These are phyloP conservation scores for Sporisorium iseilematis-ciliati DNA, from an alignment of 1,284 basidiomycete genomes.

Conservation along the genomic window DNA sequence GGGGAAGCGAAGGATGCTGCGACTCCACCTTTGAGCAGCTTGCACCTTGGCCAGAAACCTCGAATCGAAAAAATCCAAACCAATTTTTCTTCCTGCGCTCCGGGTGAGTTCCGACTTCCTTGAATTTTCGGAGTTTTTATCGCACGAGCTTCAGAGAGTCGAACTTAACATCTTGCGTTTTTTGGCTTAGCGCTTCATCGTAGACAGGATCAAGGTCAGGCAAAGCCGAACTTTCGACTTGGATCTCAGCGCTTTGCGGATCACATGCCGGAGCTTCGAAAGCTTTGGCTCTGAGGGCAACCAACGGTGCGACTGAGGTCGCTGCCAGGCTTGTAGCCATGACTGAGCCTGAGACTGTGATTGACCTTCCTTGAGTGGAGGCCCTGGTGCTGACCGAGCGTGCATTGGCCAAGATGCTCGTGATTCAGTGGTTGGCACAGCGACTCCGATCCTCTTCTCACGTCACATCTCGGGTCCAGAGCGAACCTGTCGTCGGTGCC, in stretches of 20 bases:
- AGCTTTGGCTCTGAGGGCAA: no score
- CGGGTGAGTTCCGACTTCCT: constrained; percentile 4
- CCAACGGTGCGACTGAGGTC: no score
- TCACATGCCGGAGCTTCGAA: no score
- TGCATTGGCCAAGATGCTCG: no score
- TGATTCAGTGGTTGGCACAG: no score
- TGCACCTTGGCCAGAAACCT: neutral
- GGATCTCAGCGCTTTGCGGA: no score
- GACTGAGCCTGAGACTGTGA: no score
- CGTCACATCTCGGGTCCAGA: neutral
- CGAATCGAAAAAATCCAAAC: constrained; percentile 6
- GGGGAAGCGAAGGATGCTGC: neutral
- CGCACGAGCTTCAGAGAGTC: neutral
- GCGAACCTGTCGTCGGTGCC: no score
- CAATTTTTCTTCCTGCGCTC: constrained; percentile 8
- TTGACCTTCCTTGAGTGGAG: no score
- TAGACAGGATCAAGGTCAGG: neutral
- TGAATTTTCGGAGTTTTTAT: neutral
- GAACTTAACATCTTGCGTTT: neutral
- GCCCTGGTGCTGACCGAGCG: no score
- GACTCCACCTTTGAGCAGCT: constrained; percentile 13
- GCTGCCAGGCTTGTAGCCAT: no score
- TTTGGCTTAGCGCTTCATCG: neutral
- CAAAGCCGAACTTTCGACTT: no score
- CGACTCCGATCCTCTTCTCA: constrained; percentile 2